Evolutionary conservation across 441 rosid genomes (phyloP).

Genomic region (Populus hybrid): DNA sequence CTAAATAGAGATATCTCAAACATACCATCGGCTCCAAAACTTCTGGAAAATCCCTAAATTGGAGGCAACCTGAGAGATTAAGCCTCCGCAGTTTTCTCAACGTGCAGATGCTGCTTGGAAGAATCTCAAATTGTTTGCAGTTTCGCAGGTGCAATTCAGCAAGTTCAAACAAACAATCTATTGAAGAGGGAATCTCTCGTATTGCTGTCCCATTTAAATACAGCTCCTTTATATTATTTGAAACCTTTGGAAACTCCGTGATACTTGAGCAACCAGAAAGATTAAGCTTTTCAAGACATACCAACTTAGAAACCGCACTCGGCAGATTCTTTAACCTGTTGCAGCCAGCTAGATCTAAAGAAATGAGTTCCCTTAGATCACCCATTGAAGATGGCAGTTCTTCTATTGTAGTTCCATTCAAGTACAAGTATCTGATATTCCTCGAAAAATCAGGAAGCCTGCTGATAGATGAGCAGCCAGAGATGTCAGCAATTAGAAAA

Average conservation of each 20-base stretch:
- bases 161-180: not conserved
- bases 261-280: slow-evolving; percentile 25
- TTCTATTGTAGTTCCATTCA: slow-evolving; percentile 11
- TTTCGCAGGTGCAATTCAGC: not conserved
- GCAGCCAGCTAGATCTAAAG: not conserved
- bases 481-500: slow-evolving; percentile 3
- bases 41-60: slow-evolving; percentile 1
- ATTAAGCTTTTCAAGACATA: slow-evolving; percentile 18
- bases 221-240: slow-evolving; percentile 19
- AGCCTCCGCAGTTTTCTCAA: slow-evolving; percentile 17
- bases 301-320: not conserved
- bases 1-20: no score
- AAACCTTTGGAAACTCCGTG: slow-evolving; percentile 28
- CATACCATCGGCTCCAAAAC: not conserved
- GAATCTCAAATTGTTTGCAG: not conserved
- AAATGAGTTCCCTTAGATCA: not conserved
- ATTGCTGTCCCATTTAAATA: slow-evolving; percentile 15
- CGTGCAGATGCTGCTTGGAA: slow-evolving; percentile 21
- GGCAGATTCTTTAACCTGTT: slow-evolving; percentile 9
- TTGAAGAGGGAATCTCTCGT: slow-evolving; percentile 9
- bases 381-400: slow-evolving; percentile 13
- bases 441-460: slow-evolving; percentile 19
- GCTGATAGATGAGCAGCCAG: slow-evolving; percentile 17
- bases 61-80: slow-evolving; percentile 12
- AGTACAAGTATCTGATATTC: not conserved